A percentile compares a stretch with the other conserved stretches of the same genome.
phyloP scores from a whole-genome alignment of 2,329 filamentous ascomycete species.

The Calonectria honghensis region DNA sequence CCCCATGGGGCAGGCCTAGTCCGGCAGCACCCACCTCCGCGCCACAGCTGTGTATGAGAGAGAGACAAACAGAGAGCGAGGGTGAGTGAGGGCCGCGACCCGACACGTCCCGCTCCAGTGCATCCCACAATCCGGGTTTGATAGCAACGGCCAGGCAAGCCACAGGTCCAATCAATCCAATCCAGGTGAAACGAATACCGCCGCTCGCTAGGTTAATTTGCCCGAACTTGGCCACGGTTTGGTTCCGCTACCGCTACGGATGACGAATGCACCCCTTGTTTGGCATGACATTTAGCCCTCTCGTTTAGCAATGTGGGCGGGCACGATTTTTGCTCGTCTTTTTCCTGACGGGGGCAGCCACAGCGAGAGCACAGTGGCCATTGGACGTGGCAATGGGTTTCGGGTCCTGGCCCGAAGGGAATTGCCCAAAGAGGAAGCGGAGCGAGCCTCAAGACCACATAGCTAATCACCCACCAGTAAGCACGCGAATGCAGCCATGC shows the following conservation, averaged over 20 bases:
- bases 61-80: neutral
- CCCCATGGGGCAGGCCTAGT: constrained; percentile 20
- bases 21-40: constrained; percentile 7
- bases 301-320: constrained; percentile 23
- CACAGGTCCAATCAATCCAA: constrained; percentile 5
- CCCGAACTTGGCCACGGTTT: constrained; percentile 12
- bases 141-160: constrained; percentile 2
- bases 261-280: constrained; percentile 23
- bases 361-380: neutral
- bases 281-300: constrained; percentile 19
- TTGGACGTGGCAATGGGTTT: neutral
- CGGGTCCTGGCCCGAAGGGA: constrained; percentile 21
- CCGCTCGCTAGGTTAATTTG: constrained; percentile 23
- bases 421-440: constrained; percentile 18
- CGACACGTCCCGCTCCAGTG: constrained; percentile 7
- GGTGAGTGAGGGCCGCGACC: constrained; percentile 4
- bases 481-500: constrained; percentile 18
- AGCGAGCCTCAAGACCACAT: constrained; percentile 3
- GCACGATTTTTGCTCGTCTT: constrained; percentile 12
- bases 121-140: constrained; percentile 16
- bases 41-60: constrained; percentile 10
- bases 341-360: constrained; percentile 7
- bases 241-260: constrained; percentile 9
- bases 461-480: neutral
- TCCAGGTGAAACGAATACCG: constrained; percentile 10